These are phyloP conservation scores for Curvularia hawaiiensis DNA, from an alignment of 2,329 filamentous ascomycete genomes.

Conservation along the genomic window DNA sequence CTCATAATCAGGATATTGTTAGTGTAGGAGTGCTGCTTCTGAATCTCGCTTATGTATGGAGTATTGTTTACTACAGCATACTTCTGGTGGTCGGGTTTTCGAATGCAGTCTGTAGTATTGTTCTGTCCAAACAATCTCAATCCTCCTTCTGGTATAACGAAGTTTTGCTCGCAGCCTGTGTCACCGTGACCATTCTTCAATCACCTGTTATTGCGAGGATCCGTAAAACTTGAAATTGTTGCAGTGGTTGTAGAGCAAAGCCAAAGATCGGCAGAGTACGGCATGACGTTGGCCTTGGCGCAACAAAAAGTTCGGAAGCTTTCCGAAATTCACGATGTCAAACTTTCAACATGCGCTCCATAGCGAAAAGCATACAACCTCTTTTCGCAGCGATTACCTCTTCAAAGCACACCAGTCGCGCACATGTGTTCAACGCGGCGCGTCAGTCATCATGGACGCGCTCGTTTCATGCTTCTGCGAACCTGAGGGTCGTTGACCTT, in stretches of 20 bases:
- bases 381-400: slow-evolving; percentile 18
- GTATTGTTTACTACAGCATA: too few species aligned
- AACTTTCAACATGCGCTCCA: slow-evolving; percentile 24
- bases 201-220: neutral
- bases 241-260: neutral
- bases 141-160: neutral
- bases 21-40: too few species aligned
- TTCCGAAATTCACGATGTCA: slow-evolving; percentile 10
- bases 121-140: too few species aligned
- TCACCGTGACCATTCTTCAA: neutral
- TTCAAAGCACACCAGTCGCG: slow-evolving; percentile 18
- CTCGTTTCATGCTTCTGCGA: slow-evolving; percentile 35
- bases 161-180: neutral
- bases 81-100: too few species aligned
- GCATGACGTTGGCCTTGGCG: slow-evolving; percentile 23
- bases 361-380: slow-evolving; percentile 21
- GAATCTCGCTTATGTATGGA: too few species aligned
- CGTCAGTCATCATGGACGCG: slow-evolving; percentile 27
- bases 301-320: slow-evolving; percentile 18
- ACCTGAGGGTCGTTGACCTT: slow-evolving; percentile 35
- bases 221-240: neutral
- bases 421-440: slow-evolving; percentile 5
- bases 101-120: too few species aligned
- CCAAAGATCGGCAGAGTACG: neutral
- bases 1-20: too few species aligned